phyloP scores from a whole-genome alignment of 202 grass and related monocot species.

The Tripidium arundinaceum region DNA sequence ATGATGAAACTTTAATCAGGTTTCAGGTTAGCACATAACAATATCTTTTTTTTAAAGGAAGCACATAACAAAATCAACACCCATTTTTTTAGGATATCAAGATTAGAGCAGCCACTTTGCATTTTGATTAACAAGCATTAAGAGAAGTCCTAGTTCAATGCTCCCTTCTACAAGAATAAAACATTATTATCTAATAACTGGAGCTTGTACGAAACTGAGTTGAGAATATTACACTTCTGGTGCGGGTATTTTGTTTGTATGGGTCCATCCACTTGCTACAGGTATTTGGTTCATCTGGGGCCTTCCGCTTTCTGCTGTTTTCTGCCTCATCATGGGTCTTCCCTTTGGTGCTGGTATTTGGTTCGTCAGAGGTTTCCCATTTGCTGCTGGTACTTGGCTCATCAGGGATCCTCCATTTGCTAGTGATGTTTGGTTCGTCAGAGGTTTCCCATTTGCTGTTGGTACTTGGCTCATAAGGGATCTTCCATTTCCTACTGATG shows the following conservation, averaged over 20 bases:
- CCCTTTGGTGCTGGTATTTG: conserved; percentile 21
- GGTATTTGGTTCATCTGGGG: background rate
- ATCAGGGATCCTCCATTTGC: conserved; percentile 16
- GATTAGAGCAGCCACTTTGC: background rate
- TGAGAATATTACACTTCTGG: conserved; percentile 55
- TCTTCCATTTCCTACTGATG: background rate
- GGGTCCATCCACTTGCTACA: background rate
- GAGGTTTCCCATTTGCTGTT: background rate
- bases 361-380: background rate
- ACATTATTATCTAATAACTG: conserved; percentile 12
- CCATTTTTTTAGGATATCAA: conserved; percentile 1
- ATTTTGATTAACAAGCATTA: background rate
- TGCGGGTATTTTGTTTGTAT: conserved; percentile 18
- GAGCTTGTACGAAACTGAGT: conserved; percentile 8
- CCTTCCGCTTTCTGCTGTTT: background rate
- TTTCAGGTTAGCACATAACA: background rate
- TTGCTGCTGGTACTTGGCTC: conserved; percentile 24
- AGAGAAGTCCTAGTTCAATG: background rate
- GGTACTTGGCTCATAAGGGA: background rate
- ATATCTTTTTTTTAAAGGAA: too few species aligned
- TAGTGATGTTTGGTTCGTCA: background rate
- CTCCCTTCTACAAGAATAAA: background rate
- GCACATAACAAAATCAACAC: background rate
- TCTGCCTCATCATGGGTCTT: background rate
- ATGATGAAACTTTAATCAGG: background rate